phyloP scores from a whole-genome alignment of 176 grass and related monocot species.

The Avena sativa region DNA sequence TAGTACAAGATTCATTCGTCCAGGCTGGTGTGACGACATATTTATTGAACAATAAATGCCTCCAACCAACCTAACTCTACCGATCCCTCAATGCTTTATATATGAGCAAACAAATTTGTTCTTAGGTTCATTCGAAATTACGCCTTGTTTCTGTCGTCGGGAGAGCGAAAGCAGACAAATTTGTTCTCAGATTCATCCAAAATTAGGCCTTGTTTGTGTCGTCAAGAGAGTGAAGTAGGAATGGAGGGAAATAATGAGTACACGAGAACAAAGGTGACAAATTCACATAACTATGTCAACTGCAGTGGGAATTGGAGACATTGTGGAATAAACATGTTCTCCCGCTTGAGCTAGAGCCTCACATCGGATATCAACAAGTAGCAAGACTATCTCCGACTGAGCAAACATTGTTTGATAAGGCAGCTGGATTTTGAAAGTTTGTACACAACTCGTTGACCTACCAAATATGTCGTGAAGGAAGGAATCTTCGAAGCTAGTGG shows the following conservation, averaged over 20 bases:
- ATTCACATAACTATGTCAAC: neutral
- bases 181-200: too few species aligned
- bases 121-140: neutral
- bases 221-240: too few species aligned
- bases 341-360: neutral
- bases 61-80: neutral
- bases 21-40: neutral
- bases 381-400: neutral
- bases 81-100: neutral
- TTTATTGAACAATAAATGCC: neutral
- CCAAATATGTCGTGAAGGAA: neutral
- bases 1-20: neutral
- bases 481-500: neutral
- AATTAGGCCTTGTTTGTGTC: too few species aligned
- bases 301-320: neutral
- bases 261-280: too few species aligned
- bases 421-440: neutral
- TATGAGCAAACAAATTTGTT: neutral
- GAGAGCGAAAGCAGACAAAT: neutral
- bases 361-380: neutral
- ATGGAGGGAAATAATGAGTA: too few species aligned
- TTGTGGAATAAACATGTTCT: neutral
- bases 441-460: neutral
- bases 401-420: neutral
- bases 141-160: too few species aligned